Base-by-base conservation (phyloP, 163 green algal genomes). In the Coccomyxa subellipsoidea region DNA sequence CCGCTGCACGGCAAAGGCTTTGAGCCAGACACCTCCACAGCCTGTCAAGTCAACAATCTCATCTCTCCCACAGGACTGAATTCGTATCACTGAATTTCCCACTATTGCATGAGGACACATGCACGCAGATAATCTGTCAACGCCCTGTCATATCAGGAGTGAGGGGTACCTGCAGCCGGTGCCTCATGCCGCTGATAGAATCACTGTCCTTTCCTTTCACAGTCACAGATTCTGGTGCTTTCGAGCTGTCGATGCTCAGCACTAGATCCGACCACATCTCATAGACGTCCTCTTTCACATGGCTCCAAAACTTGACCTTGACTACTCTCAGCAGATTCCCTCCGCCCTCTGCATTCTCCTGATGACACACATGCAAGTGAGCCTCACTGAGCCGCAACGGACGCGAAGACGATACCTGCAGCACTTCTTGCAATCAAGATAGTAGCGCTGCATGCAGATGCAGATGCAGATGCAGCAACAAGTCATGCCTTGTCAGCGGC, bases 221-320 rank as follows among this genome's bases (percentile, higher is more conserved):
- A 0, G 54, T 38, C 8, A 94, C 85, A 7, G 84, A 73, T 72
- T 95, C 92, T 25, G 88, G 76, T 21, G 90, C 78, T 29, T 82
- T 86, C 25, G 70, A 38, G 27, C 82, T 59, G 53, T 94, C 89
- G 18, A 79, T 69, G 71, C 78, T 81, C 40, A 93, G 47, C 0
- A 83, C 77, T 38, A 92, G 73, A 12, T 77, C 88, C 47, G 86
- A 86, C 88, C 89, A 95, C 27, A 80, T 70, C 82, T 95, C 91
- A 77, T 80, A 90, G 35, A 94, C 79, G 9, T 87, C 88, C 0
- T 71, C 82, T 27, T 86, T 84, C n/a, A 81, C 77, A 32, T 71
- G 54, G 4, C 79, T 47, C 77, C 85, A 89, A 0, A 82, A 34
- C 76, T 86, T 78, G 35, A 79, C 66, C 29, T 78, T 66, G 75